Base-by-base conservation (phyloP, 2,329 filamentous ascomycete species). In the Beauveria sp. region DNA sequence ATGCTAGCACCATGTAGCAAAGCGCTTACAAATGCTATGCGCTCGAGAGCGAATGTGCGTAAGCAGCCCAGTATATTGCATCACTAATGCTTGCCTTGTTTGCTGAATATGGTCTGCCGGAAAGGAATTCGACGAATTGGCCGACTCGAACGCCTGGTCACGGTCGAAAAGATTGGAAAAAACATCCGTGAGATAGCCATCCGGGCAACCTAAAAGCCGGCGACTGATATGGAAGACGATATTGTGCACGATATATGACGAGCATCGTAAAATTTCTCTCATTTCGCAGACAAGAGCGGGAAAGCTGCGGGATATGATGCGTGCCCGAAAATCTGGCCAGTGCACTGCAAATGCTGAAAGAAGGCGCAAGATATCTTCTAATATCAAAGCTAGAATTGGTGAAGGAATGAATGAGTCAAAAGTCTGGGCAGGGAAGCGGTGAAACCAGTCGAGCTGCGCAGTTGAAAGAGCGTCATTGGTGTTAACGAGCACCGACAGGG, bases 401-500 rank as follows among this genome's bases (percentile, higher is more conserved):
- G 40, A 18, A 2, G 66, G 63, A 28, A 74, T 62, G 6, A 64
- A 55, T 3, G 65, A 61, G 51, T 71, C 70, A 6, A 74, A 65
- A 6, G 66, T n/a, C 5, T 51, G 14, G 9, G 51, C 45, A 10
- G 79, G 78, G 20, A 80, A 80, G 2, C 59, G 26, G 4, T 71
- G 65, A 54, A 78, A 74, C 69, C 72, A 79, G 3, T 31, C n/a
- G 34, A 75, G 62, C 20, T 72, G 64, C 5, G 40, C 4, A 3
- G 55, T 55, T 4, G 67, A 63, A 5, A 80, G 62, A 6, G 65
- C 65, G 10, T 69, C 66, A 63, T 80, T 80, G 56, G 66, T 69
- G 65, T 72, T 74, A 10, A 80, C 70, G 59, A 79, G 58, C 3
- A 63, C 64, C 54, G 72, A 71, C 61, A 80, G 62, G 2, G 72